These are phyloP conservation scores for Colletotrichum sp. DNA, from an alignment of 2,329 filamentous ascomycete genomes.

Conservation along the genomic window DNA sequence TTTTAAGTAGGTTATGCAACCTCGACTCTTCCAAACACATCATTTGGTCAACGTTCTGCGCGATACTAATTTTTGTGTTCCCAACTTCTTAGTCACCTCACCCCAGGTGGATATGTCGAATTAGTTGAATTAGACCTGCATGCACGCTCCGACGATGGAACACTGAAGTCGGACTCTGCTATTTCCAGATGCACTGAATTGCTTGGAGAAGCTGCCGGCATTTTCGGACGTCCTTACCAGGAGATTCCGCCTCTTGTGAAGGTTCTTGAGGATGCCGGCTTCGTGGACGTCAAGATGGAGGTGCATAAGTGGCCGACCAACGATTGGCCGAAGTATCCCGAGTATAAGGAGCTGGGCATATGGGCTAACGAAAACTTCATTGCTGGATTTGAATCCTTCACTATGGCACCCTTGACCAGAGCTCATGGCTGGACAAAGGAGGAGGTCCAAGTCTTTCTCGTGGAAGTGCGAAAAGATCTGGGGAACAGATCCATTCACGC, in stretches of 20 bases:
- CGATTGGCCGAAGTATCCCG: constrained; percentile 32
- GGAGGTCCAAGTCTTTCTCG: constrained; percentile 33
- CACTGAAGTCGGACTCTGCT: constrained; percentile 24
- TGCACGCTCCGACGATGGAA: constrained; percentile 45
- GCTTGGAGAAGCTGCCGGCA: constrained; percentile 1
- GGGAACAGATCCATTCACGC: constrained; percentile 31
- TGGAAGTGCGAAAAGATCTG: constrained; percentile 32
- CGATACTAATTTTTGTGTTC: not conserved
- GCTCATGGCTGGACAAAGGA: constrained; percentile 31
- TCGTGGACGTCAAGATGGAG: constrained; percentile 30
- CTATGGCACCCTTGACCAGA: constrained; percentile 35
- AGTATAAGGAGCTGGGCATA: constrained; percentile 31
- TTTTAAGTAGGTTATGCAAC: constrained; percentile 33
- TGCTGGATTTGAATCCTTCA: constrained; percentile 35
- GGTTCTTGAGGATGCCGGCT: constrained; percentile 31
- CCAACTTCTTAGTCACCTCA: constrained; percentile 38
- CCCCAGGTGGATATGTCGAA: constrained; percentile 52
- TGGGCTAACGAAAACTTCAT: constrained; percentile 25
- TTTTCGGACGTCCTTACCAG: constrained; percentile 30
- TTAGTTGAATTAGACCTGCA: constrained; percentile 45
- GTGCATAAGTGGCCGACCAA: constrained; percentile 34
- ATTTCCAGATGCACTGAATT: constrained; percentile 25
- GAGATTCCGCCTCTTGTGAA: constrained; percentile 22
- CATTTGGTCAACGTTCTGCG: not conserved
- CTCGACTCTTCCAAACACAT: not conserved